phyloP scores from a whole-genome alignment of 768 basidiomycete species.

The Lepiota venenata region DNA sequence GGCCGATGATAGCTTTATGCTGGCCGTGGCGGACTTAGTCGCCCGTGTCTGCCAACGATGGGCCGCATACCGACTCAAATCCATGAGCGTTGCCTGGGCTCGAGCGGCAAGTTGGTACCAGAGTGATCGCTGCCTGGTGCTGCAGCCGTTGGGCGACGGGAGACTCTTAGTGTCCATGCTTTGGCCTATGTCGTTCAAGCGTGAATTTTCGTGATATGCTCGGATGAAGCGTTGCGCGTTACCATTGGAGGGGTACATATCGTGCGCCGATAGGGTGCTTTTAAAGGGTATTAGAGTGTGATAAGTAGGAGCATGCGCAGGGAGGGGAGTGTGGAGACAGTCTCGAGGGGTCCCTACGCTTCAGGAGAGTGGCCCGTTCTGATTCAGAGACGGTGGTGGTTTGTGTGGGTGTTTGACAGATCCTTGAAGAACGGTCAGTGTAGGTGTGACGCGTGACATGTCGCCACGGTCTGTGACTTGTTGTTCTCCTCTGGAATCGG shows the following conservation, averaged over 20 bases:
- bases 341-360: neutral
- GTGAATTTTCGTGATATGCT: constrained; percentile 19
- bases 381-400: neutral
- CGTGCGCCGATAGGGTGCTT: constrained; percentile 1
- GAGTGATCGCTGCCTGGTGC: neutral
- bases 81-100: constrained; percentile 1
- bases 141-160: constrained; percentile 19
- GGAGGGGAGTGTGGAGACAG: constrained; percentile 2
- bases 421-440: constrained; percentile 1
- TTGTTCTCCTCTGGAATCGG: no score
- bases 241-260: constrained; percentile 27
- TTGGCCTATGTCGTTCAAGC: constrained; percentile 23
- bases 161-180: constrained; percentile 26
- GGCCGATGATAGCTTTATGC: constrained; percentile 25
- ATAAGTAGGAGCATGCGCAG: constrained; percentile 16
- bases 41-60: constrained; percentile 5
- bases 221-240: constrained; percentile 19
- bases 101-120: neutral
- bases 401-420: constrained; percentile 3
- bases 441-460: no score
- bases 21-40: neutral
- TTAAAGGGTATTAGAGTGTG: constrained; percentile 2
- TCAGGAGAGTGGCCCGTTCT: neutral
- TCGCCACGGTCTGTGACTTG: no score
- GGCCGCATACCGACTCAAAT: constrained; percentile 4